Evolutionary conservation across 441 rosid species (phyloP).

Genomic region (Populus hybrid): DNA sequence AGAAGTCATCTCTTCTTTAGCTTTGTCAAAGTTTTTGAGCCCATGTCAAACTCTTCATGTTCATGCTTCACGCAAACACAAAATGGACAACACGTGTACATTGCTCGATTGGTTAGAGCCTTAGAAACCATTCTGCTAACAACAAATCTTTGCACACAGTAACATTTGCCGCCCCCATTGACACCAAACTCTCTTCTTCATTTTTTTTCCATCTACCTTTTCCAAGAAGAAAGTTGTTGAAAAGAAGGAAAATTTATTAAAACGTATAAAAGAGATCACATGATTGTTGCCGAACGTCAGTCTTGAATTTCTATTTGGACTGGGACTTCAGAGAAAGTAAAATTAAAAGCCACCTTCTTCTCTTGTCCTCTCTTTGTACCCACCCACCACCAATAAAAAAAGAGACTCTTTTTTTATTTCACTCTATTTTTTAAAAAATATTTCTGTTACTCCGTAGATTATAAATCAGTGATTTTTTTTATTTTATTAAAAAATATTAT

Average conservation of each 20-base stretch:
- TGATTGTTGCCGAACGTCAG: constrained; percentile 7
- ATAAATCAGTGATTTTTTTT: neutral
- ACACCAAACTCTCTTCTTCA: neutral
- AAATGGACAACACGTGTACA: too few species aligned
- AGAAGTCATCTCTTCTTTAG: too few species aligned
- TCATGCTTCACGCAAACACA: too few species aligned
- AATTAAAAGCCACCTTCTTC: neutral
- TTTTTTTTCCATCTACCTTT: neutral
- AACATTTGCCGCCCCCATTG: neutral
- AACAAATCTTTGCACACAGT: neutral
- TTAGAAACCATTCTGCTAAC: too few species aligned
- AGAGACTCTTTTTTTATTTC: neutral
- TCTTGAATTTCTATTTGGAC: constrained; percentile 14
- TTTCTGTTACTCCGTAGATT: neutral
- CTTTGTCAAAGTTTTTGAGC: too few species aligned
- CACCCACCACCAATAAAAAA: neutral
- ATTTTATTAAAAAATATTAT: neutral
- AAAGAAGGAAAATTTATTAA: neutral
- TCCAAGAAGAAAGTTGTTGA: neutral
- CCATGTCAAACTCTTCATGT: too few species aligned
- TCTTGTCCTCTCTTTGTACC: neutral
- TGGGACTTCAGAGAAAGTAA: constrained; percentile 24
- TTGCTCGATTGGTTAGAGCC: too few species aligned
- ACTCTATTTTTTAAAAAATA: neutral
- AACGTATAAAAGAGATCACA: neutral